Percentiles rank a stretch among this genome's conserved stretches.
Conservation (phyloP, 2,329 filamentous ascomycete species). For the Talaromyces sp. region DNA sequence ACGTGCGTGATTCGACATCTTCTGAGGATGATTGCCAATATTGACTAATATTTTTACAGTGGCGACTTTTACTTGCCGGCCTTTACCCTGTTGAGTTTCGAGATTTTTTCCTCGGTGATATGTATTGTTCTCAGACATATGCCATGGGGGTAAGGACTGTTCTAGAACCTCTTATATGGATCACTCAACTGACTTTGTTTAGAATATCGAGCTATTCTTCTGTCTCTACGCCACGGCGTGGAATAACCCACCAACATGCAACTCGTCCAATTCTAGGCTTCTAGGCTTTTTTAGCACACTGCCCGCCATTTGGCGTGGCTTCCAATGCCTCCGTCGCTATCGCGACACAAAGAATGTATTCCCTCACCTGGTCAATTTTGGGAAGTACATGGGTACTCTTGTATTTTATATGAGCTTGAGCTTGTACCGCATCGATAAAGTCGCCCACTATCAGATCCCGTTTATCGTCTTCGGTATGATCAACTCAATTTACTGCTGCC, state of each 20-base stretch:
- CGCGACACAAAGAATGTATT: constrained; percentile 81
- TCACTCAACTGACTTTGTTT: background rate
- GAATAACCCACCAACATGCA: constrained; percentile 70
- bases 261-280: constrained; percentile 75
- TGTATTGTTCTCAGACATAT: constrained; percentile 95
- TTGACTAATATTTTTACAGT: constrained; percentile 49
- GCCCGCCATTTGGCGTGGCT: constrained; percentile 81
- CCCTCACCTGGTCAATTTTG: constrained; percentile 86
- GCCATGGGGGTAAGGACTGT: constrained; percentile 65
- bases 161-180: background rate
- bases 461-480: constrained; percentile 79
- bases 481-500: constrained; percentile 76
- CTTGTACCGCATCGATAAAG: constrained; percentile 71
- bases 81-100: constrained; percentile 92
- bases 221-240: constrained; percentile 83
- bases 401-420: constrained; percentile 73
- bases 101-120: constrained; percentile 96
- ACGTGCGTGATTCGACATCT: constrained; percentile 51
- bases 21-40: too few relatives aligned
- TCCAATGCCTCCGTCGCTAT: constrained; percentile 90
- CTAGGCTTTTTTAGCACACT: constrained; percentile 81
- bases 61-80: constrained; percentile 78
- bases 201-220: constrained; percentile 92
- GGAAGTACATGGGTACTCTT: constrained; percentile 86
- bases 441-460: constrained; percentile 54